These are phyloP conservation scores for Pseudocercospora cruenta DNA, from an alignment of 2,329 filamentous ascomycete species.

Conservation along the genomic window DNA sequence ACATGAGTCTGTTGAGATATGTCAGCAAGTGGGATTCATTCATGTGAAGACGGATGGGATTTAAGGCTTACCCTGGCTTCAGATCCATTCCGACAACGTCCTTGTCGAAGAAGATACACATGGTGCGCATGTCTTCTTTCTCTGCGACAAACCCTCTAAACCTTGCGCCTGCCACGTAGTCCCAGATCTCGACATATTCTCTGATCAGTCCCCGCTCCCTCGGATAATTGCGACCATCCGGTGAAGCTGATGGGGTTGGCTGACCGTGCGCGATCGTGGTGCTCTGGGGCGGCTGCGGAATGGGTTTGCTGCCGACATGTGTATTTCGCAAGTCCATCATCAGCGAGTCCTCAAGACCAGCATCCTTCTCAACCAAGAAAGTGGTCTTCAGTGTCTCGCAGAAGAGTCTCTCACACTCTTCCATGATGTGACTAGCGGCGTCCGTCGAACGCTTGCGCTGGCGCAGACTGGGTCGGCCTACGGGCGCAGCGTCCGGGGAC, in stretches of 20 bases:
- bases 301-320: slow-evolving; percentile 28
- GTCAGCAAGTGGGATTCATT: slow-evolving; percentile 19
- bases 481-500: slow-evolving; percentile 65
- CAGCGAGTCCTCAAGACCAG: slow-evolving; percentile 77
- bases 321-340: slow-evolving; percentile 71
- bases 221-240: slow-evolving; percentile 35
- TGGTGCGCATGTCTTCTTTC: slow-evolving; percentile 68
- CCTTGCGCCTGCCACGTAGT: slow-evolving; percentile 82
- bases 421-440: slow-evolving; percentile 95
- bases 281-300: slow-evolving; percentile 26
- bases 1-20: slow-evolving; percentile 69
- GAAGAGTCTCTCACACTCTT: slow-evolving; percentile 99
- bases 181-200: slow-evolving; percentile 78
- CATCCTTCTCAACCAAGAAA: slow-evolving; percentile 94
- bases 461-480: slow-evolving; percentile 32
- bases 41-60: slow-evolving; percentile 11
- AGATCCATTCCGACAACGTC: slow-evolving; percentile 73
- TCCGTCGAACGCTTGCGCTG: slow-evolving; percentile 65
- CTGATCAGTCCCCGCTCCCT: slow-evolving; percentile 45
- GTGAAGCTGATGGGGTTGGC: slow-evolving; percentile 42
- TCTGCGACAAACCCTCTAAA: slow-evolving; percentile 85
- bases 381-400: slow-evolving; percentile 91
- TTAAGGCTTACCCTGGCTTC: slow-evolving; percentile 75
- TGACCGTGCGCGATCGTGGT: slow-evolving; percentile 35
- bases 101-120: slow-evolving; percentile 88